Percentiles rank a stretch among this genome's conserved stretches.
Evolutionary conservation across 2,329 filamentous ascomycete genomes (phyloP).

Genomic region (Corynespora cassiicola): DNA sequence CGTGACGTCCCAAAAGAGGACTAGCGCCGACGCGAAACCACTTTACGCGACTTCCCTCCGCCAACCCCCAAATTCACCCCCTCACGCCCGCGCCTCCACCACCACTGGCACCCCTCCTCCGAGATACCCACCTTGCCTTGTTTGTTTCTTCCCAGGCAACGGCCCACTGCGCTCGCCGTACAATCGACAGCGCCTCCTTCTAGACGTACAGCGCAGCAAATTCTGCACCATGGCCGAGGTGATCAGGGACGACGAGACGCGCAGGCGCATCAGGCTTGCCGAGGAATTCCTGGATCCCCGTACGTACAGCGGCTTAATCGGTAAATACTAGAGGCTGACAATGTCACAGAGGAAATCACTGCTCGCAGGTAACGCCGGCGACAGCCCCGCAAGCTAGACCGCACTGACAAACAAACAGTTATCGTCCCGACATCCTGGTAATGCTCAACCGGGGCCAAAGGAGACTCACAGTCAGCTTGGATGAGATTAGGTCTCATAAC

Average conservation of each 20-base stretch:
- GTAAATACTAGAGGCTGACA: constrained; percentile 25
- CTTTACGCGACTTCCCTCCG: constrained; percentile 22
- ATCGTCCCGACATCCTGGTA: constrained; percentile 85
- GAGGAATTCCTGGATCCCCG: constrained; percentile 93
- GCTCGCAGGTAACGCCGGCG: constrained; percentile 56
- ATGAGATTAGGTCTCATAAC: constrained; percentile 90
- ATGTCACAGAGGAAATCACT: constrained; percentile 58
- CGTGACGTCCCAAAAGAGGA: too few relatives aligned
- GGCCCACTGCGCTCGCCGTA: neutral
- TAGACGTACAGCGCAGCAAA: neutral
- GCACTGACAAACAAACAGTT: constrained; percentile 65
- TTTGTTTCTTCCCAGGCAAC: constrained; percentile 1
- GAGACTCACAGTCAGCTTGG: constrained; percentile 69
- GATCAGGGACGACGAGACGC: constrained; percentile 81
- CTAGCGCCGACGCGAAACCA: constrained; percentile 19
- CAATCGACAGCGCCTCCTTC: neutral
- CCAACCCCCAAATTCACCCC: constrained; percentile 25
- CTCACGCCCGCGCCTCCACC: constrained; percentile 10
- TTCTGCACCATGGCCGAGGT: constrained; percentile 34
- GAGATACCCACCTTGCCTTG: constrained; percentile 14
- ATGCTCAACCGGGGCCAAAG: constrained; percentile 70
- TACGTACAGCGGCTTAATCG: constrained; percentile 54
- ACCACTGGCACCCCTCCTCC: constrained; percentile 15
- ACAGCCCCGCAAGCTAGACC: constrained; percentile 13
- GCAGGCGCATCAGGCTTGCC: constrained; percentile 84